A percentile compares a stretch with the other conserved stretches of the same genome.
These are phyloP conservation scores for Orobanche coerulescens DNA, from an alignment of 257 asterid genomes.

Conservation along the genomic window DNA sequence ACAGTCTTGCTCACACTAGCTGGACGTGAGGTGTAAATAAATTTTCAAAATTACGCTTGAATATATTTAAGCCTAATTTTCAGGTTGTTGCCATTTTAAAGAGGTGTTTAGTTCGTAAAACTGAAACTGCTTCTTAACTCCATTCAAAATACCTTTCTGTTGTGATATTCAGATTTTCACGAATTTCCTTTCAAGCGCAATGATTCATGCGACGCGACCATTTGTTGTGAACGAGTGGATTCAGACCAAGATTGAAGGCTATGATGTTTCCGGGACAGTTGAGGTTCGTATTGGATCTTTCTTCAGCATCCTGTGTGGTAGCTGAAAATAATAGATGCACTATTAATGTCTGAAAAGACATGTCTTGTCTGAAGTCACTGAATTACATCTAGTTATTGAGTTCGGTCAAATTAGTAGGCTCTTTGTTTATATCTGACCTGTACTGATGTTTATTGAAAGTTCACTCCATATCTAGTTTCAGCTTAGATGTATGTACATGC, in stretches of 20 bases:
- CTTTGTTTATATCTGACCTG: neutral
- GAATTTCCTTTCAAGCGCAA: conserved; percentile 93
- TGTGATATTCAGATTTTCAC: conserved; percentile 69
- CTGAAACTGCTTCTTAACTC: conserved; percentile 7
- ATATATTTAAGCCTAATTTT: neutral
- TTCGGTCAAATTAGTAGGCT: neutral
- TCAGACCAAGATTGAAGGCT: conserved; percentile 92
- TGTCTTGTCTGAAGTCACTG: neutral
- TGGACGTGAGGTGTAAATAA: conserved; percentile 78
- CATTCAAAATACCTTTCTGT: conserved; percentile 1
- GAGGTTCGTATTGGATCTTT: conserved; percentile 50
- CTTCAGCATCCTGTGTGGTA: conserved; percentile 11
- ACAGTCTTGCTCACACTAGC: conserved; percentile 98
- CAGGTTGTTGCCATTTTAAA: neutral
- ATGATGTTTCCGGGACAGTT: conserved; percentile 97
- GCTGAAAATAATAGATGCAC: conserved; percentile 10
- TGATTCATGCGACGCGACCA: conserved; percentile 93
- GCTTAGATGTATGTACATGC: neutral
- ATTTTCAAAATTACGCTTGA: conserved; percentile 13
- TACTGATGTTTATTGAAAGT: neutral
- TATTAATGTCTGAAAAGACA: neutral
- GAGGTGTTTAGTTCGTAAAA: conserved; percentile 16
- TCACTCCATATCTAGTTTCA: too few species aligned
- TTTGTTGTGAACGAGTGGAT: conserved; percentile 92
- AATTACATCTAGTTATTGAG: neutral